Evolutionary conservation across 1,284 basidiomycete genomes (phyloP).

Genomic region (Ceratorhiza oryzae-sativae): DNA sequence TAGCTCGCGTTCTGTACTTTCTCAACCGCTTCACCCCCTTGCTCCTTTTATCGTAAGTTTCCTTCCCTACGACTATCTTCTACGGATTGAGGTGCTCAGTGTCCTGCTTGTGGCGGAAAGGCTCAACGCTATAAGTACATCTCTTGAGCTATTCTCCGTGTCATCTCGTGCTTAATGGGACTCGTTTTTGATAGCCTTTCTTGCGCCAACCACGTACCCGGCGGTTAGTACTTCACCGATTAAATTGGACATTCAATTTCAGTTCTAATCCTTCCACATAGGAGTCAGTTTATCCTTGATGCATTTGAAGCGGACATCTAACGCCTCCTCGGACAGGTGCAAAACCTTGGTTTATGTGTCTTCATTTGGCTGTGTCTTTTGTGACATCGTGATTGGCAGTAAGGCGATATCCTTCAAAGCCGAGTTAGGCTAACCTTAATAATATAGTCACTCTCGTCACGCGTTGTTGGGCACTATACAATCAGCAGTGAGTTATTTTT

Average conservation of each 20-base stretch:
- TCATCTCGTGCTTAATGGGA: neutral
- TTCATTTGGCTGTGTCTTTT: neutral
- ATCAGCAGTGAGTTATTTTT: neutral
- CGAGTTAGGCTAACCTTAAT: neutral
- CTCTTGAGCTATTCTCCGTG: neutral
- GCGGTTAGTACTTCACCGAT: neutral
- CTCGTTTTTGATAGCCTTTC: neutral
- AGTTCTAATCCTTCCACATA: neutral
- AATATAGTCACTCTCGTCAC: neutral
- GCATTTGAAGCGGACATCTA: neutral
- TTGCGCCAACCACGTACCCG: neutral
- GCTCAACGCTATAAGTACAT: neutral
- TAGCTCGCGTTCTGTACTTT: conserved; percentile 12
- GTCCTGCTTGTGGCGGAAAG: neutral
- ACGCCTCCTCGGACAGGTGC: neutral
- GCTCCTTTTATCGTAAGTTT: neutral
- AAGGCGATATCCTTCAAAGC: neutral
- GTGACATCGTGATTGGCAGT: neutral
- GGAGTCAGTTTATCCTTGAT: neutral
- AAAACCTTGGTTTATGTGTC: neutral
- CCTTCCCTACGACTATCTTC: neutral
- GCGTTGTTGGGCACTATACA: conserved; percentile 21
- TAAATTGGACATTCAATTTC: too few relatives aligned
- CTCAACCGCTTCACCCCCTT: conserved; percentile 6
- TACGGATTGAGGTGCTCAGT: neutral